These are phyloP conservation scores for Capsella bursapastoris DNA, from an alignment of 345 rosid genomes.

Conservation along the genomic window DNA sequence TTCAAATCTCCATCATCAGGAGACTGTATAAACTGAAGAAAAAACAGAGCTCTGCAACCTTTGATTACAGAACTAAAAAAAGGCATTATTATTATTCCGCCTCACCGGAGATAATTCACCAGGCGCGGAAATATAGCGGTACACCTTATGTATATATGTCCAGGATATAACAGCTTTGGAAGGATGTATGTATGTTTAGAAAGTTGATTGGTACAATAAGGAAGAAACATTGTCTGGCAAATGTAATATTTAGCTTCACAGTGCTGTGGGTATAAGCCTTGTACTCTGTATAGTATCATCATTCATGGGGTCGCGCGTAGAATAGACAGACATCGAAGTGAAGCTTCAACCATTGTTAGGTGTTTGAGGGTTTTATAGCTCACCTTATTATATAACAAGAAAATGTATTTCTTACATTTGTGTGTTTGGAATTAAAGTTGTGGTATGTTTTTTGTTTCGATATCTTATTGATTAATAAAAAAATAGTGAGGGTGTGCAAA, in stretches of 20 bases:
- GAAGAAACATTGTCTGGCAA: constrained; percentile 13
- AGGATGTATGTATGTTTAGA: constrained; percentile 19
- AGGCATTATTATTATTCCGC: not conserved
- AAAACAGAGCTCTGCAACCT: constrained; percentile 14
- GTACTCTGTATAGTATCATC: constrained; percentile 9
- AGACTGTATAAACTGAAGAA: constrained; percentile 21
- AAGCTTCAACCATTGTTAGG: not conserved
- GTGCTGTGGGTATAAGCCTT: not conserved
- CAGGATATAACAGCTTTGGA: constrained; percentile 9
- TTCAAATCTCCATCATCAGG: constrained; percentile 7
- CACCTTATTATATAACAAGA: not conserved
- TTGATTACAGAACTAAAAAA: not conserved
- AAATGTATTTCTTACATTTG: not conserved
- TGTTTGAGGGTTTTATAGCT: not conserved
- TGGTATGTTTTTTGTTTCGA: not conserved
- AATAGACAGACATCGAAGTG: constrained; percentile 2
- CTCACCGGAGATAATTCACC: too few relatives aligned
- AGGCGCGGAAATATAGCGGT: not conserved
- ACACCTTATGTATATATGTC: not conserved
- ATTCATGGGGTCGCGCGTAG: not conserved
- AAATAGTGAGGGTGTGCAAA: not conserved
- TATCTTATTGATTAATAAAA: too few relatives aligned
- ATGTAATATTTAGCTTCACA: not conserved
- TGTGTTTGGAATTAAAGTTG: not conserved
- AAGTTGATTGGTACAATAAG: constrained; percentile 3